Evolutionary conservation across 2,329 filamentous ascomycete genomes (phyloP).

Genomic region (Aspergillus amoenus): DNA sequence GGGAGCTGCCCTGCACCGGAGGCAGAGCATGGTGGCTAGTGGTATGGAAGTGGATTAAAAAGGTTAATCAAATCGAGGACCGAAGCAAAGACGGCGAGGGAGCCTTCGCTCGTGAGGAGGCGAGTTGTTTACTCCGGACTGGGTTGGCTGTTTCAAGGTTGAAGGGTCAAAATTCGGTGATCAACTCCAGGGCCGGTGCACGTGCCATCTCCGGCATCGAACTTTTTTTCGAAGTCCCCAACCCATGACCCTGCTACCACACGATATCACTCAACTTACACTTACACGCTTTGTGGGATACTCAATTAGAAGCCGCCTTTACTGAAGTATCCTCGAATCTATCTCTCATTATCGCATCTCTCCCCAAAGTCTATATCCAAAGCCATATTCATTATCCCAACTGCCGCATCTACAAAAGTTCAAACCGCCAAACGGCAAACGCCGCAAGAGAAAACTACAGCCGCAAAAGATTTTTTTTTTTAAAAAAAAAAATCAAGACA

Average conservation of each 20-base stretch:
- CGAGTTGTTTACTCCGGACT: neutral
- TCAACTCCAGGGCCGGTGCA: conserved; percentile 31
- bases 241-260: neutral
- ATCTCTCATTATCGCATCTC: neutral
- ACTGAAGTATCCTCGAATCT: neutral
- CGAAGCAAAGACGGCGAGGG: neutral
- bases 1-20: conserved; percentile 35
- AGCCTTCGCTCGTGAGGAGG: conserved; percentile 16
- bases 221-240: conserved; percentile 16
- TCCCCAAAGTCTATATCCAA: neutral
- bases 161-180: conserved; percentile 32
- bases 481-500: neutral
- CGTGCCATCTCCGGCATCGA: conserved; percentile 25
- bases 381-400: neutral
- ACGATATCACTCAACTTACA: neutral
- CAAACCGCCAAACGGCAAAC: neutral
- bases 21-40: conserved; percentile 30
- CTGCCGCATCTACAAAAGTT: neutral
- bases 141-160: conserved; percentile 8
- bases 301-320: neutral
- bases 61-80: neutral
- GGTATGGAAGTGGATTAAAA: neutral
- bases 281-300: neutral
- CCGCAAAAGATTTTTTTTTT: neutral
- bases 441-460: neutral